A percentile compares a stretch with the other conserved stretches of the same genome.
Evolutionary conservation across 495 filamentous ascomycete genomes (phyloP).

Genomic region (Aspergillus mulundensis): DNA sequence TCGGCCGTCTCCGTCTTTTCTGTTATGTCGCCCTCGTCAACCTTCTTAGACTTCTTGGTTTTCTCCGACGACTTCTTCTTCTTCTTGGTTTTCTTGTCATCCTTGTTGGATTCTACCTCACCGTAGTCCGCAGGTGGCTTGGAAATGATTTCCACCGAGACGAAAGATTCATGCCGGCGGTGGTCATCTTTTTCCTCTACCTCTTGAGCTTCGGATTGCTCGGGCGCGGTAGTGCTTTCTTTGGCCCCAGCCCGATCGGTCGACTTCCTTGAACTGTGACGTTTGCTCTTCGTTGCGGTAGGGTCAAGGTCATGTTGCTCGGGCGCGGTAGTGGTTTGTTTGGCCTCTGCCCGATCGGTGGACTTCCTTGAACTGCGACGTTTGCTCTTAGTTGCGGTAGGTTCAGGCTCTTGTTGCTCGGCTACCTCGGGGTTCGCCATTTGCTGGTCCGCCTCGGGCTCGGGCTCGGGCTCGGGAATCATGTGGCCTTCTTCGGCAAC

Average conservation of each 20-base stretch:
- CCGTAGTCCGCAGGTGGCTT: conserved; percentile 35
- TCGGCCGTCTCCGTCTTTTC: conserved; percentile 20
- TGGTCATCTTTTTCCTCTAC: conserved; percentile 34
- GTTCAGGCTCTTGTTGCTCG: conserved; percentile 1
- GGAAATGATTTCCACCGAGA: conserved; percentile 34
- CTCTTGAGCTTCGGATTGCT: not conserved
- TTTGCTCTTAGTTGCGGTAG: conserved; percentile 1
- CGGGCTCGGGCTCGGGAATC: conserved; percentile 21
- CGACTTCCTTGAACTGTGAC: not conserved
- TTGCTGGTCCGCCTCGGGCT: not conserved
- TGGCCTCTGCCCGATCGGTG: not conserved
- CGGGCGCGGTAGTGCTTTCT: not conserved
- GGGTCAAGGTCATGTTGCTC: conserved; percentile 2
- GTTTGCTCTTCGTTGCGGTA: conserved; percentile 3
- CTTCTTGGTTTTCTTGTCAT: conserved; percentile 32
- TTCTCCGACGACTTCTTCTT: conserved; percentile 47
- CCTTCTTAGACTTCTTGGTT: conserved; percentile 27
- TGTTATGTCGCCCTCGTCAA: conserved; percentile 42
- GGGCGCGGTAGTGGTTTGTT: not conserved
- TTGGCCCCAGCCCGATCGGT: not conserved
- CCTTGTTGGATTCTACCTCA: conserved; percentile 29
- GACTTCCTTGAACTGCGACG: conserved; percentile 1
- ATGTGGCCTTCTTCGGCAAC: conserved; percentile 46
- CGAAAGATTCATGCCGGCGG: conserved; percentile 35
- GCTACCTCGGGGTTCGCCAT: not conserved